These are phyloP conservation scores for Blastocystis sp. DNA, from an alignment of 352 stramenopile genomes.

Conservation along the genomic window DNA sequence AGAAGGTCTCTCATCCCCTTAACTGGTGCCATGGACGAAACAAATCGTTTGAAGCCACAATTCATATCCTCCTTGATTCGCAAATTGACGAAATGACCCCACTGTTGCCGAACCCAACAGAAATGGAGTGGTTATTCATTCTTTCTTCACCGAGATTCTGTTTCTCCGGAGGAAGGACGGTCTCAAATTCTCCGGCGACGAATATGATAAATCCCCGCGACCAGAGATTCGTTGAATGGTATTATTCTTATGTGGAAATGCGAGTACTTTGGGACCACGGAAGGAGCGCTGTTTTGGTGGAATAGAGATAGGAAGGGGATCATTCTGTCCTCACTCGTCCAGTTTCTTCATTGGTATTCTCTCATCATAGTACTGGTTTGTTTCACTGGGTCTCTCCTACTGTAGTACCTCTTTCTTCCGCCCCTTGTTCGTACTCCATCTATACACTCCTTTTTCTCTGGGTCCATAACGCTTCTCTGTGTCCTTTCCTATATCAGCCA, in stretches of 20 bases:
- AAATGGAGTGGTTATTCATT: too few species aligned
- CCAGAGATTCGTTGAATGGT: too few species aligned
- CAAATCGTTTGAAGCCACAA: too few species aligned
- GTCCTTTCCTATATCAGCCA: background rate
- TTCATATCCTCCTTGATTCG: too few species aligned
- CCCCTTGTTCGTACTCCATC: background rate
- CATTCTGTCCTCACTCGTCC: background rate
- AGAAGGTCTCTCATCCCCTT: constrained; percentile 42
- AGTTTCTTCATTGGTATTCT: background rate
- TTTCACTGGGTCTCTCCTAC: background rate
- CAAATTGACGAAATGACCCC: too few species aligned
- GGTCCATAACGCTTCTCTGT: background rate
- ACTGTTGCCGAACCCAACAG: too few species aligned
- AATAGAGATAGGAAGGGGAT: constrained; percentile 21
- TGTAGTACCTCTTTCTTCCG: background rate
- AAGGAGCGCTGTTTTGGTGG: background rate
- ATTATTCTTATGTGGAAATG: too few species aligned
- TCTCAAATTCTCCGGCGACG: too few species aligned
- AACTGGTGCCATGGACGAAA: constrained; percentile 10
- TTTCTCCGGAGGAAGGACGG: too few species aligned
- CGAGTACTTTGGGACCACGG: background rate
- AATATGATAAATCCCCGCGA: too few species aligned
- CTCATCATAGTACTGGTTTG: background rate
- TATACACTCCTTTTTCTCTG: background rate
- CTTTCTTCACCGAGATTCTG: too few species aligned